Percentiles rank a stretch among this genome's conserved stretches.
Evolutionary conservation across 2,329 filamentous ascomycete genomes (phyloP).

Genomic region (Arthroderma sp.): DNA sequence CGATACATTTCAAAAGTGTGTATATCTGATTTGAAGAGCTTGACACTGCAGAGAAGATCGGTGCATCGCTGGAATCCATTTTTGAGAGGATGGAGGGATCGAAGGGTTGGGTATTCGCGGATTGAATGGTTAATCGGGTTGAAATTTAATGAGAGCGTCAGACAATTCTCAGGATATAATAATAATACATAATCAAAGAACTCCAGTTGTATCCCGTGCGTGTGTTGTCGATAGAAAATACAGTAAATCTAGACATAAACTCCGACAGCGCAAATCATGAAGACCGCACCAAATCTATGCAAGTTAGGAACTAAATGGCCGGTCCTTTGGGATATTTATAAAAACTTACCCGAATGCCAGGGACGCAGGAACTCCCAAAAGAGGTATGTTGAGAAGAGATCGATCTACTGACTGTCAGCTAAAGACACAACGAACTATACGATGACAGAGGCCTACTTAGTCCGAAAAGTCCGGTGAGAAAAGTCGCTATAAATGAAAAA

Average conservation of each 20-base stretch:
- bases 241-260: constrained; percentile 66
- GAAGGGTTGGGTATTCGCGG: not conserved
- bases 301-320: constrained; percentile 9
- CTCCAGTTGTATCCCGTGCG: no score
- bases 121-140: not conserved
- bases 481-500: constrained; percentile 36
- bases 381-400: constrained; percentile 59
- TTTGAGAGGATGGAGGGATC: not conserved
- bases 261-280: constrained; percentile 97
- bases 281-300: constrained; percentile 75
- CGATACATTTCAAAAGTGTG: constrained; percentile 48
- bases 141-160: not conserved
- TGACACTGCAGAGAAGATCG: constrained; percentile 47
- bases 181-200: not conserved
- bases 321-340: constrained; percentile 1
- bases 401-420: constrained; percentile 48
- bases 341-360: constrained; percentile 69
- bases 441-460: constrained; percentile 50
- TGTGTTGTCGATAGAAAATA: no score
- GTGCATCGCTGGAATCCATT: constrained; percentile 8
- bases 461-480: constrained; percentile 66
- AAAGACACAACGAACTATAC: not conserved
- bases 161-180: not conserved
- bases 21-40: constrained; percentile 49
- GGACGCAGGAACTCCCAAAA: constrained; percentile 76